These are phyloP conservation scores for Polyplosphaeria fusca DNA, from an alignment of 495 filamentous ascomycete genomes.

Conservation along the genomic window DNA sequence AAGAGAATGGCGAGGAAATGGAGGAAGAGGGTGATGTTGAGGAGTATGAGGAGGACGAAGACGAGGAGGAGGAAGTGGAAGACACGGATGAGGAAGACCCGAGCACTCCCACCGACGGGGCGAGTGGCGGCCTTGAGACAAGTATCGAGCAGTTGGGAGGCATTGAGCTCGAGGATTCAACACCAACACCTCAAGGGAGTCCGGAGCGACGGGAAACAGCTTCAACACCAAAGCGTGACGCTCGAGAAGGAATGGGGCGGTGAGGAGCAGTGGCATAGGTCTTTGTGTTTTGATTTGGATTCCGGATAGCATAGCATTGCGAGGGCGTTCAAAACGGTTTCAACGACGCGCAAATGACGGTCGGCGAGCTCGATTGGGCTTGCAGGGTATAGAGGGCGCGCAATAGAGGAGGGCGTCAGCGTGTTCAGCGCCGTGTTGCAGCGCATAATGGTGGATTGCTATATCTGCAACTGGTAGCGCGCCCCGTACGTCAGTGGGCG, in stretches of 20 bases:
- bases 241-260: too few relatives aligned
- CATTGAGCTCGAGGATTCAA: constrained; percentile 16
- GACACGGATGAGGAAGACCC: constrained; percentile 22
- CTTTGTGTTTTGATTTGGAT: too few relatives aligned
- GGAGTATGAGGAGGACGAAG: constrained; percentile 27
- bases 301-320: background rate
- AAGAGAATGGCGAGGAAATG: constrained; percentile 43
- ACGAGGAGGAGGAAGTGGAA: constrained; percentile 26
- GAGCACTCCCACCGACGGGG: constrained; percentile 17
- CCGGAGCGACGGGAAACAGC: background rate
- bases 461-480: too few relatives aligned
- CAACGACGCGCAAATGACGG: too few relatives aligned
- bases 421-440: too few relatives aligned
- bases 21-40: constrained; percentile 35
- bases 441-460: too few relatives aligned
- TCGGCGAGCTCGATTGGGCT: too few relatives aligned
- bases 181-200: constrained; percentile 19
- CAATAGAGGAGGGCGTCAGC: too few relatives aligned
- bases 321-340: background rate
- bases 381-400: too few relatives aligned
- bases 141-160: background rate
- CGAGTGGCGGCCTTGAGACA: background rate
- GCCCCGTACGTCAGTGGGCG: too few relatives aligned
- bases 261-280: too few relatives aligned
- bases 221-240: background rate